These are phyloP conservation scores for Ogataea corticis DNA, from an alignment of 805 yeast genomes.

Conservation along the genomic window DNA sequence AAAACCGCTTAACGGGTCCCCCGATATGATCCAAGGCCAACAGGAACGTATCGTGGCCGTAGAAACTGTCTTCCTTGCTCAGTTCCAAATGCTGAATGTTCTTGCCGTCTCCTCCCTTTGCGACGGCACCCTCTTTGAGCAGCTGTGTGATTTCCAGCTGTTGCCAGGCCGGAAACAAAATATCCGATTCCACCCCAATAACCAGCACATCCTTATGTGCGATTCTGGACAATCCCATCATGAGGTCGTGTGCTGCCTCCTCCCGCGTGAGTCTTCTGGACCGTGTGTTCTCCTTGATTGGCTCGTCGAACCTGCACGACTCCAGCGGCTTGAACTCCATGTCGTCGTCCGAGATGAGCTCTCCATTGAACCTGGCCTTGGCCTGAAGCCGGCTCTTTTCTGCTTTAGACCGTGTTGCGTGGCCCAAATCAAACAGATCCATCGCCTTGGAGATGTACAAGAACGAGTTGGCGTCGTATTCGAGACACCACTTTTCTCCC, in stretches of 20 bases:
- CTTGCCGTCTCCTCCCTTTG: conserved; percentile 37
- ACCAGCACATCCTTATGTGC: conserved; percentile 69
- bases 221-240: conserved; percentile 62
- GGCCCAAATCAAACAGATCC: conserved; percentile 87
- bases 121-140: conserved; percentile 40
- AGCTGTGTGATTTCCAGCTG: conserved; percentile 76
- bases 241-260: conserved; percentile 60
- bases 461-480: conserved; percentile 88
- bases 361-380: conserved; percentile 32
- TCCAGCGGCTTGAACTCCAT: conserved; percentile 31
- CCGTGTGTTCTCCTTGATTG: conserved; percentile 54
- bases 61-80: conserved; percentile 72
- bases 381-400: conserved; percentile 40
- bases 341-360: conserved; percentile 25
- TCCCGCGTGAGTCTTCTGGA: conserved; percentile 49
- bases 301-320: conserved; percentile 44
- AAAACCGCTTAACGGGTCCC: conserved; percentile 65
- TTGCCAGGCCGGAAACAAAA: conserved; percentile 92
- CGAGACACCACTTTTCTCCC: conserved; percentile 89
- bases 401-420: conserved; percentile 46
- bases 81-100: conserved; percentile 68
- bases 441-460: conserved; percentile 88
- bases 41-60: conserved; percentile 90
- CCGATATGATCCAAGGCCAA: conserved; percentile 81
- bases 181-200: conserved; percentile 91